Percentiles rank a stretch among this genome's conserved stretches.
These are phyloP conservation scores for Rhynchosporium graminicola DNA, from an alignment of 2,329 filamentous ascomycete species.

Conservation along the genomic window DNA sequence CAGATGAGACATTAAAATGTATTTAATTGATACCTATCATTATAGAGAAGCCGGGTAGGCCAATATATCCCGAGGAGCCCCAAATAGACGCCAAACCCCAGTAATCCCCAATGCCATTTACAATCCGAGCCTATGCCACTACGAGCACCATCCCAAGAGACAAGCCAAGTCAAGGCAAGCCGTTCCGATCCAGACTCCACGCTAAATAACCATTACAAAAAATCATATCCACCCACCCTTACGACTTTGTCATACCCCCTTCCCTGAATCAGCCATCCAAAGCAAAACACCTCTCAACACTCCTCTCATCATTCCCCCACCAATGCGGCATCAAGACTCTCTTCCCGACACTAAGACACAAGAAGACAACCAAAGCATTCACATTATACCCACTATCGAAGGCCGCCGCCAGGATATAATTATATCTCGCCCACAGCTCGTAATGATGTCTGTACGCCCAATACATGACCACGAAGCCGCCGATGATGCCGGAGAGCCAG, in stretches of 20 bases:
- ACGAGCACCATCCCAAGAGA: no score
- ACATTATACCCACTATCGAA: slow-evolving; percentile 65
- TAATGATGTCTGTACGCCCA: slow-evolving; percentile 58
- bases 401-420: slow-evolving; percentile 61
- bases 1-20: no score
- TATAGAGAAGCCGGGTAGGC: no score
- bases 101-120: no score
- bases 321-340: slow-evolving; percentile 61
- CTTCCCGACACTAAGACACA: slow-evolving; percentile 59
- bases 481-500: slow-evolving; percentile 57
- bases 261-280: slow-evolving; percentile 31
- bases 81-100: no score
- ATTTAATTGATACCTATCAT: no score
- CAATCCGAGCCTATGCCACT: no score
- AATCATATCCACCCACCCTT: neutral
- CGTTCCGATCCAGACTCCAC: neutral
- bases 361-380: slow-evolving; percentile 61
- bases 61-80: no score
- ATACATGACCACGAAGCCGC: slow-evolving; percentile 62
- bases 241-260: neutral
- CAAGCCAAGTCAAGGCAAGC: neutral
- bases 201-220: neutral
- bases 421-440: slow-evolving; percentile 59
- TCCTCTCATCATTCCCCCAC: slow-evolving; percentile 61
- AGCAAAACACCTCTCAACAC: slow-evolving; percentile 60